A percentile compares a stretch with the other conserved stretches of the same genome.
Conservation (phyloP, 805 yeast genomes). For the Blastobotrys robertii region DNA sequence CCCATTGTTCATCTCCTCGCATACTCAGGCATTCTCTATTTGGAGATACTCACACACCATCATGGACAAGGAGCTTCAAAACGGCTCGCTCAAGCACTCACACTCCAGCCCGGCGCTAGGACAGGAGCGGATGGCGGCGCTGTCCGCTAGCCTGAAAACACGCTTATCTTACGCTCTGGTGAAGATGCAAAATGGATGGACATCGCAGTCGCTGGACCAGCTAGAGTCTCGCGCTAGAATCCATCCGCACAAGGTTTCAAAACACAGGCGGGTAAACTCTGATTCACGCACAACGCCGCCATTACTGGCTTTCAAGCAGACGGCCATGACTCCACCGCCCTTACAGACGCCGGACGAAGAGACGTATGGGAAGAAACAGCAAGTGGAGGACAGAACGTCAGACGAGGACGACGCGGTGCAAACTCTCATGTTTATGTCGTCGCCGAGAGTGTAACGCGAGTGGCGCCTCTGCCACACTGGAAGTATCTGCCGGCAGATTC, state of each 20-base stretch:
- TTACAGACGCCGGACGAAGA: not conserved
- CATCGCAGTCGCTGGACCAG: constrained; percentile 9
- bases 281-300: constrained; percentile 1
- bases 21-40: too few species aligned
- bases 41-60: too few species aligned
- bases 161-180: constrained; percentile 11
- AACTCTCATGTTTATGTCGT: constrained; percentile 11
- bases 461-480: not conserved
- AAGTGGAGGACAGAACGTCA: not conserved
- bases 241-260: constrained; percentile 3
- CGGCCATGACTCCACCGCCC: not conserved
- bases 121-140: constrained; percentile 33
- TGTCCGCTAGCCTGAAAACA: constrained; percentile 26
- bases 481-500: not conserved
- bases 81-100: too few species aligned
- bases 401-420: constrained; percentile 14
- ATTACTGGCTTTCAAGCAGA: not conserved
- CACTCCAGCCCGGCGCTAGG: not conserved
- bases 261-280: constrained; percentile 8
- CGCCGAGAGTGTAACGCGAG: constrained; percentile 7
- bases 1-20: too few species aligned
- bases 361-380: not conserved
- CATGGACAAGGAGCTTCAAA: too few species aligned
- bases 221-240: constrained; percentile 6
- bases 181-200: constrained; percentile 13